Evolutionary conservation across 2,329 filamentous ascomycete genomes (phyloP).

Genomic region (Scedosporium boydii): DNA sequence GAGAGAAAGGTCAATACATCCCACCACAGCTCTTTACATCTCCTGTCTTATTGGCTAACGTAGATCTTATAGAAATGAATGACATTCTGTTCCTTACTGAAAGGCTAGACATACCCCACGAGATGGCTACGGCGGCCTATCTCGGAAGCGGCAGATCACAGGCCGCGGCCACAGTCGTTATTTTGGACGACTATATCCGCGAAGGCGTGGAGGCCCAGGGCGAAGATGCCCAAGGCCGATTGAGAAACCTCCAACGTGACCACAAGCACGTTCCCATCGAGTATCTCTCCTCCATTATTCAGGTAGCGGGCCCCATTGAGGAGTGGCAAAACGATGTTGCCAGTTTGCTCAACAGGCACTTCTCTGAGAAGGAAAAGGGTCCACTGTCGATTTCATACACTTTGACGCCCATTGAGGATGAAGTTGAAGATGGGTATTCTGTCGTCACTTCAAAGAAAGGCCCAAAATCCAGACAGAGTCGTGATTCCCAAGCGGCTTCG

Average conservation of each 20-base stretch:
- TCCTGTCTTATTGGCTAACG: neutral
- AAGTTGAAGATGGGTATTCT: conserved; percentile 15
- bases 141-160: conserved; percentile 25
- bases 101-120: conserved; percentile 28
- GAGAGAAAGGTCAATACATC: neutral
- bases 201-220: conserved; percentile 24
- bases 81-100: conserved; percentile 35
- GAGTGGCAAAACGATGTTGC: conserved; percentile 30
- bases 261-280: conserved; percentile 31
- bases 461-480: conserved; percentile 11
- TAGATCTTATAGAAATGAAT: conserved; percentile 19
- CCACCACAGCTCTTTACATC: neutral
- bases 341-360: conserved; percentile 29
- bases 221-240: conserved; percentile 18
- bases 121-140: conserved; percentile 31
- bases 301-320: conserved; percentile 24
- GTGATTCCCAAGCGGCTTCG: conserved; percentile 50
- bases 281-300: conserved; percentile 33
- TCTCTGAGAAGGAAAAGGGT: conserved; percentile 24
- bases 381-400: conserved; percentile 28
- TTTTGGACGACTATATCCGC: conserved; percentile 32
- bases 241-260: conserved; percentile 24
- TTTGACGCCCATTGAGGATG: conserved; percentile 24
- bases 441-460: neutral
- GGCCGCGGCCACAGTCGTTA: conserved; percentile 28